phyloP scores from a whole-genome alignment of 495 filamentous ascomycete genomes.

The Sordaria brevicollis region DNA sequence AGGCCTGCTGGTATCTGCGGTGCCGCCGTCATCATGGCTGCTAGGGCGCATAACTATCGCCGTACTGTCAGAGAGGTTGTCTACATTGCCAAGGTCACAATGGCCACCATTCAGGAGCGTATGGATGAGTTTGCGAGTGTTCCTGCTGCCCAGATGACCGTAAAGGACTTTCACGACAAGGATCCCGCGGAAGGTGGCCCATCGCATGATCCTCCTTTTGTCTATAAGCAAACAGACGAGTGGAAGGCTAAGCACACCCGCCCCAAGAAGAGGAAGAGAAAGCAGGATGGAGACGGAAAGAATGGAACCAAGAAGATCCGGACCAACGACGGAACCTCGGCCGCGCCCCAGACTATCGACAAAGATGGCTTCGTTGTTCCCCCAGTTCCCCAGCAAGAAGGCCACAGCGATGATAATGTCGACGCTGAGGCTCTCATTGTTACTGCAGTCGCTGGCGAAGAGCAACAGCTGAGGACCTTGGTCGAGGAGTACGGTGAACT shows the following conservation, averaged over 20 bases:
- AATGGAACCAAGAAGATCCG: conserved; percentile 9
- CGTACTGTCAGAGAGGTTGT: conserved; percentile 87
- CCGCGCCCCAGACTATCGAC: conserved; percentile 8
- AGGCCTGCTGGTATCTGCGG: conserved; percentile 90
- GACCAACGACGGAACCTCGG: conserved; percentile 12
- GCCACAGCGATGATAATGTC: not conserved
- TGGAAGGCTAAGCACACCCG: conserved; percentile 36
- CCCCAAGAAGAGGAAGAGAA: conserved; percentile 33
- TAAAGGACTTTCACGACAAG: conserved; percentile 74
- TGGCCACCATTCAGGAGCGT: conserved; percentile 78
- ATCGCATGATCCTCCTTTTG: conserved; percentile 69
- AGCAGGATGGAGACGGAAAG: conserved; percentile 18
- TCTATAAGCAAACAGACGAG: conserved; percentile 51
- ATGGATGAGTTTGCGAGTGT: conserved; percentile 83
- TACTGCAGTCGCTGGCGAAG: conserved; percentile 1
- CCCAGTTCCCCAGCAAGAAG: conserved; percentile 7
- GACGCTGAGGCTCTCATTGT: conserved; percentile 7
- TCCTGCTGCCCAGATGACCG: conserved; percentile 64
- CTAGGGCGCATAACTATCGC: conserved; percentile 94
- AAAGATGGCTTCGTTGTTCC: conserved; percentile 23
- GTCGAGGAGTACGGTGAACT: conserved; percentile 27
- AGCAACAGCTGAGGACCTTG: conserved; percentile 16
- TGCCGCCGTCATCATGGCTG: conserved; percentile 85
- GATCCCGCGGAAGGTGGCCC: conserved; percentile 31
- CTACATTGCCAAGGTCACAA: conserved; percentile 90